Evolutionary conservation across 106 monocot species (phyloP), one percentile per base, ranked within the genome.

Genomic region (Dendrobium officinale): DNA sequence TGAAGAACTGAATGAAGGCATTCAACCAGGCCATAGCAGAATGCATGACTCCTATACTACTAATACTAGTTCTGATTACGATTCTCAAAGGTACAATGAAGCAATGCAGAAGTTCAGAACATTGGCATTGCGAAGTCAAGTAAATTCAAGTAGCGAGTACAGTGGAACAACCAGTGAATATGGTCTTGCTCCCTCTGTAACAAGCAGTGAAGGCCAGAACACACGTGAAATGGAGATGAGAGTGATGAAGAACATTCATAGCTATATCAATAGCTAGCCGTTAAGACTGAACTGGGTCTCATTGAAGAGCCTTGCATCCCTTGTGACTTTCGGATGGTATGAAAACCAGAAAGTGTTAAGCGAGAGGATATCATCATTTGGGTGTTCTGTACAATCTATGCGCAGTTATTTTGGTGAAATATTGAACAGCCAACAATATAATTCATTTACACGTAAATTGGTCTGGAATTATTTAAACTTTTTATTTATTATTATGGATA

Each of bases 81-180:
- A 81, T 58, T 59, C 82, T 8, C 76, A 31, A 2, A 79, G 81
- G 61, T 41, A 85, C 81, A 68, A 85, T 73, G 77, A 81, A 41
- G 77, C 78, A 79, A 20, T 82, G 54, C 81, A 70, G 2, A 64
- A 48, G 54, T 78, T 90, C 75, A 87, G 83, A 72, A 83, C 55
- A 74, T 79, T 90, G 82, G 90, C 87, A 31, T 59, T 87, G 42
- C 73, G 41, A 2, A 85, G 67, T 42, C 54, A 68, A 4, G 80
- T 78, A 6, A 61, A 67, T 64, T 27, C 72, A 4, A 85, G 89
- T 45, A 83, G 85, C 54, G 83, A 86, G 42, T 87, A 81, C 83
- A 90, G 90, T 77, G 80, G 66, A 24, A 73, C 80, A 9, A 85
- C 85, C 11, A 90, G 87, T n/a, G 90, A 90, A 67, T 89, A 84